phyloP scores from a whole-genome alignment of 441 rosid genomes.

The Breynia disticha region DNA sequence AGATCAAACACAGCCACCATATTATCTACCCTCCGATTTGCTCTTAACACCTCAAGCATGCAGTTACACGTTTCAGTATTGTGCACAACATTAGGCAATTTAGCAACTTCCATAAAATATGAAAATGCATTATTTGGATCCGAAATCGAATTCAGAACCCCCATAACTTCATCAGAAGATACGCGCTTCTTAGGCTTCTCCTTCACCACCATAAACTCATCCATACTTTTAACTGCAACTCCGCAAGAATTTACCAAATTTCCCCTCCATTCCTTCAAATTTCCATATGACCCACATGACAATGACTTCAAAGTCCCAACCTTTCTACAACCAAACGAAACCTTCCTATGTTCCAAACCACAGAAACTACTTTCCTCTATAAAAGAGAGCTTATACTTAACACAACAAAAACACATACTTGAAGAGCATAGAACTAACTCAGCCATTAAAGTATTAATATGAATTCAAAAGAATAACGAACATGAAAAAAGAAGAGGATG shows the following conservation, averaged over 20 bases:
- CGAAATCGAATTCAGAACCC: slow-evolving; percentile 38
- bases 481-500: too few relatives aligned
- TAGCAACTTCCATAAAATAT: slow-evolving; percentile 55
- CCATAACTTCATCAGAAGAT: slow-evolving; percentile 42
- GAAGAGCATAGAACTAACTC: slow-evolving; percentile 39
- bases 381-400: slow-evolving; percentile 26
- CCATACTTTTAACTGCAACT: slow-evolving; percentile 23
- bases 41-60: slow-evolving; percentile 72
- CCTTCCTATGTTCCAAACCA: slow-evolving; percentile 21
- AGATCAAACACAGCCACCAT: slow-evolving; percentile 65
- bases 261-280: slow-evolving; percentile 31
- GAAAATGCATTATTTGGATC: slow-evolving; percentile 47
- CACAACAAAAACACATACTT: slow-evolving; percentile 29
- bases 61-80: slow-evolving; percentile 65
- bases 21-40: slow-evolving; percentile 41
- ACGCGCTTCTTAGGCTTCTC: slow-evolving; percentile 25
- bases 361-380: slow-evolving; percentile 19
- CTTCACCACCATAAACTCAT: slow-evolving; percentile 23
- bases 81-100: slow-evolving; percentile 40
- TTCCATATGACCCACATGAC: slow-evolving; percentile 23
- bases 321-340: slow-evolving; percentile 16
- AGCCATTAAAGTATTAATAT: slow-evolving; percentile 26
- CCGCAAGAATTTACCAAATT: slow-evolving; percentile 28
- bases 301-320: slow-evolving; percentile 30
- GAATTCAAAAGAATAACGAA: too few relatives aligned